These are phyloP conservation scores for Cyclospora cayetanensis DNA, from an alignment of 169 alveolate species.

Conservation along the genomic window DNA sequence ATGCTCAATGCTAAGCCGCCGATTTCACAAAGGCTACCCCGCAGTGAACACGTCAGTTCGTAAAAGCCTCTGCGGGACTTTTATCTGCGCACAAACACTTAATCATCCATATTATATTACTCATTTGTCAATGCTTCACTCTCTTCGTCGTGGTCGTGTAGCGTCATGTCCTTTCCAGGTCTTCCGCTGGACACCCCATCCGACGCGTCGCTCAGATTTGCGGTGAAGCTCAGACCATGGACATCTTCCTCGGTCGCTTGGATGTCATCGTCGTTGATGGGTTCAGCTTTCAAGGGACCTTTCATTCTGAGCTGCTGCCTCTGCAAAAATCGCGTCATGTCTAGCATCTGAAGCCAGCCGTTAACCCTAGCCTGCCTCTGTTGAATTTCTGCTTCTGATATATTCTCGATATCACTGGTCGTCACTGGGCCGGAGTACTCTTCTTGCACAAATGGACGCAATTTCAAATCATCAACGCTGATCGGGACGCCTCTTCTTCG, in stretches of 20 bases:
- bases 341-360: conserved; percentile 20
- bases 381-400: not conserved
- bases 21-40: no score
- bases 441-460: not conserved
- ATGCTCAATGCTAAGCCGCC: no score
- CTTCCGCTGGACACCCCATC: not conserved
- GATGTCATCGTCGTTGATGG: not conserved
- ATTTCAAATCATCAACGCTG: not conserved
- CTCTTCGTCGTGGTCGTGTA: no score
- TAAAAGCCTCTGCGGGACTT: no score
- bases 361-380: not conserved
- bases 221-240: not conserved
- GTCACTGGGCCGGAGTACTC: not conserved
- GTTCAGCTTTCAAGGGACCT: not conserved
- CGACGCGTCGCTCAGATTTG: not conserved
- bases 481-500: not conserved
- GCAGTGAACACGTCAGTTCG: no score
- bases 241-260: not conserved
- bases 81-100: no score
- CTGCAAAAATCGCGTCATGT: not conserved
- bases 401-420: not conserved
- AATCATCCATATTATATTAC: not conserved
- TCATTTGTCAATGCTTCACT: no score
- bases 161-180: no score
- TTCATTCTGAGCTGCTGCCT: not conserved